A percentile compares a stretch with the other conserved stretches of the same genome.
These are phyloP conservation scores for Fusarium anthophilum DNA, from an alignment of 2,329 filamentous ascomycete species.

Conservation along the genomic window DNA sequence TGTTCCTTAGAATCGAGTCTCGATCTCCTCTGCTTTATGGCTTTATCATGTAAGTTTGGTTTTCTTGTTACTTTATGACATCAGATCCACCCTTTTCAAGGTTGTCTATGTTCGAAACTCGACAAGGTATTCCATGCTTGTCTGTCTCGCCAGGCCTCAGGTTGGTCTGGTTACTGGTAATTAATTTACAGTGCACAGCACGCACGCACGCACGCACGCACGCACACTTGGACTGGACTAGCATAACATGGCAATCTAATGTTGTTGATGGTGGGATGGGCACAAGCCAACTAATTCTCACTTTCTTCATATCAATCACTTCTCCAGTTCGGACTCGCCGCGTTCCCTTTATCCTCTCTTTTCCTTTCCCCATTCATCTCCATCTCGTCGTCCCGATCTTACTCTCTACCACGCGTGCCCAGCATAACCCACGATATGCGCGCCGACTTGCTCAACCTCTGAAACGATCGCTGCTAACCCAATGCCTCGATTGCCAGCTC, in stretches of 20 bases:
- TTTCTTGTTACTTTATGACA: constrained; percentile 23
- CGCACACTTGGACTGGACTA: constrained; percentile 7
- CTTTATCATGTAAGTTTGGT: constrained; percentile 28
- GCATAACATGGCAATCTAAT: constrained; percentile 39
- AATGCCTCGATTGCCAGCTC: constrained; percentile 38
- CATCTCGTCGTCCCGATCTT: neutral
- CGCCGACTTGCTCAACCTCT: constrained; percentile 10
- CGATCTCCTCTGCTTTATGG: constrained; percentile 21
- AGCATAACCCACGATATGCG: constrained; percentile 28
- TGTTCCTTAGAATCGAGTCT: neutral
- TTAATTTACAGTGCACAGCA: constrained; percentile 17
- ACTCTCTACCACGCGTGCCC: neutral
- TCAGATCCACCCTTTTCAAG: constrained; percentile 13
- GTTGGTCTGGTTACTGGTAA: constrained; percentile 27
- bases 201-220: neutral
- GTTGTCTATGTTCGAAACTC: constrained; percentile 13
- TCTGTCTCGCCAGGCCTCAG: constrained; percentile 24
- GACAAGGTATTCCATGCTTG: constrained; percentile 19
- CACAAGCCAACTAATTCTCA: constrained; percentile 23
- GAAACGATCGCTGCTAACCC: constrained; percentile 35
- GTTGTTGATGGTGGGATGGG: constrained; percentile 31
- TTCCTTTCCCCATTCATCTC: constrained; percentile 3
- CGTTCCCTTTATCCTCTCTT: constrained; percentile 1
- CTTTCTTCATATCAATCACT: constrained; percentile 10
- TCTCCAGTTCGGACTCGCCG: constrained; percentile 23